Base-by-base conservation (phyloP, 1,139 yeast genomes). In the Yamadazyma atmosphaerica region DNA sequence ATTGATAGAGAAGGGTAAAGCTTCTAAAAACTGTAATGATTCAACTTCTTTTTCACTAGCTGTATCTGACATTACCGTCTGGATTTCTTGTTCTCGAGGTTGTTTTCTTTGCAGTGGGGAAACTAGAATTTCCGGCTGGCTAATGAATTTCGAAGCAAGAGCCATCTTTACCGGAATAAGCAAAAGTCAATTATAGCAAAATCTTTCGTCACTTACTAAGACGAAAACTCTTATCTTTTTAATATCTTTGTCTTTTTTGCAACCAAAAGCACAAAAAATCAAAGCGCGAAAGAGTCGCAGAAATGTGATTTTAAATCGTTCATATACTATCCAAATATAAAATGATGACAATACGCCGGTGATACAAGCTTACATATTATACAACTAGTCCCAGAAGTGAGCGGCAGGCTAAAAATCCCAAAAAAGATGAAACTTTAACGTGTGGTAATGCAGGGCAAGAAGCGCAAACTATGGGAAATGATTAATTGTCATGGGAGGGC, bases 111-210 rank as follows among this genome's bases (percentile, higher is more conserved):
- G 15, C 15, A 26, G 29, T 26, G 6, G 29, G 17, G 29, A 5
- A 26, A 10, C 5, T 26, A 26, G 11, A 14, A 26, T 7, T 13
- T 26, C 29, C 17, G 17, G 11, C 14, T 12, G 29, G 29, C 29
- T 7, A 12, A 10, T 24, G 27, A 24, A 24, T 5, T n/a, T 24
- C 5, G 27, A 7, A 24, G 13, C 27, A 24, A 26, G n/a, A 14
- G 16, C 29, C 29, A 26, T 26, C 12, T 24, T 9, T 23, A 23
- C 26, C 26, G 14, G 29, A 26, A 13, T 26, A 26, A 28, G 31
- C 31, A 16, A 23, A 23, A 21, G 23, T 21, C 9, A 19, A 19
- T 19, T 19, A 19, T 23, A 23, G 26, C 26, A 23, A 23, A 7
- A 10, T 23, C n/a, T n/a, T n/a, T n/a, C n/a, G n/a, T n/a, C n/a